Conservation (phyloP, 2,329 filamentous ascomycete species). For the Cladosporium oxysporum region DNA sequence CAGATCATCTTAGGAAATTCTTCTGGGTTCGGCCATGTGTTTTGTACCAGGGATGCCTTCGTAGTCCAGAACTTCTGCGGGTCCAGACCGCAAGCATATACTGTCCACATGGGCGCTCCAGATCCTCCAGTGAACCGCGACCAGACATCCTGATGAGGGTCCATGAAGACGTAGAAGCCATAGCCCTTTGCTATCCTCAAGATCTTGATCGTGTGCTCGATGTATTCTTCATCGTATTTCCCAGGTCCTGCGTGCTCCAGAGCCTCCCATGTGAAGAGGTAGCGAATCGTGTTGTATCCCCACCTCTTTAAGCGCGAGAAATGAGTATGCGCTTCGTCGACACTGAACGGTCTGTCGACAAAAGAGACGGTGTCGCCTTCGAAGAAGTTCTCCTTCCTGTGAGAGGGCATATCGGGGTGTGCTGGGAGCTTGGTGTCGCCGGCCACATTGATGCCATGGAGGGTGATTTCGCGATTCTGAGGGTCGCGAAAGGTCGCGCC, state of each 20-base stretch:
- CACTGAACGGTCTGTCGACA: constrained; percentile 78
- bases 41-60: constrained; percentile 91
- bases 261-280: constrained; percentile 99
- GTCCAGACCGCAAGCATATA: constrained; percentile 91
- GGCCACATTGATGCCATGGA: constrained; percentile 92
- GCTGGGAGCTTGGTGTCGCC: constrained; percentile 89
- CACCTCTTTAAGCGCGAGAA: constrained; percentile 83
- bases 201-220: constrained; percentile 84
- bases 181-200: constrained; percentile 83
- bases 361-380: constrained; percentile 92
- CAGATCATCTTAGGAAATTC: constrained; percentile 98
- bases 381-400: constrained; percentile 78
- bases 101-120: constrained; percentile 94
- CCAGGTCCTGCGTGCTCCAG: constrained; percentile 90
- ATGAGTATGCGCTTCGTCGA: constrained; percentile 80
- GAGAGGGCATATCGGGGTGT: constrained; percentile 77
- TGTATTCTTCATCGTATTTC: constrained; percentile 90
- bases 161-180: constrained; percentile 97
- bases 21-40: constrained; percentile 82
- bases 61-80: constrained; percentile 82
- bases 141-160: constrained; percentile 99
- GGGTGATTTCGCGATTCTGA: constrained; percentile 78
- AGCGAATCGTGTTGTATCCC: constrained; percentile 95
- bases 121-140: constrained; percentile 92
- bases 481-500: constrained; percentile 80